phyloP scores from a whole-genome alignment of 345 rosid species.

The Aquilaria malaccensis region DNA sequence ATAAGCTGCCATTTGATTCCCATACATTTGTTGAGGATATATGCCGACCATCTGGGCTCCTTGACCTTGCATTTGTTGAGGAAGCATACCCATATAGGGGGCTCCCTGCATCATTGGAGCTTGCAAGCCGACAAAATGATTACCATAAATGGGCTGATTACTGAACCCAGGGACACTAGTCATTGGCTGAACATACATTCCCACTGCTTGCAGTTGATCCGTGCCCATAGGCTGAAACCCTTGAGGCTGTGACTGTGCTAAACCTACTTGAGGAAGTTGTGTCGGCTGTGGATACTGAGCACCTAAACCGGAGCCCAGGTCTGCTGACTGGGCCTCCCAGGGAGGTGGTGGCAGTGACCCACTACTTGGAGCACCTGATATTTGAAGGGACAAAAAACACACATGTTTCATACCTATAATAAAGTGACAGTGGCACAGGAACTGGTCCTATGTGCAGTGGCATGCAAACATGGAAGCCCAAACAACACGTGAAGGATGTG shows the following conservation, averaged over 20 bases:
- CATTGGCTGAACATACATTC: slow-evolving; percentile 62
- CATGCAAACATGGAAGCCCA: not conserved
- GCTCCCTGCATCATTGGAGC: slow-evolving; percentile 53
- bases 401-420: slow-evolving; percentile 5
- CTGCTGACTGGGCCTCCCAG: slow-evolving; percentile 86
- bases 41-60: slow-evolving; percentile 35
- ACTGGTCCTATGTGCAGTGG: not conserved
- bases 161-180: slow-evolving; percentile 17
- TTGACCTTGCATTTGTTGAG: slow-evolving; percentile 43
- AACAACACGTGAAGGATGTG: not conserved
- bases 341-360: slow-evolving; percentile 87
- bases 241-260: slow-evolving; percentile 42
- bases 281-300: slow-evolving; percentile 53
- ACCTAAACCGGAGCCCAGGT: slow-evolving; percentile 42
- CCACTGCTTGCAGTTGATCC: slow-evolving; percentile 48
- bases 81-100: slow-evolving; percentile 41
- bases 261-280: slow-evolving; percentile 48
- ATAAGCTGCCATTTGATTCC: slow-evolving; percentile 59
- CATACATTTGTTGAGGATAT: slow-evolving; percentile 66
- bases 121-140: slow-evolving; percentile 35
- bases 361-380: slow-evolving; percentile 48
- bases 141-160: slow-evolving; percentile 22
- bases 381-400: slow-evolving; percentile 16
- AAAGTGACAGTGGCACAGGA: not conserved
- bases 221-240: slow-evolving; percentile 37